Evolutionary conservation across 2,329 filamentous ascomycete species (phyloP).

Genomic region (Rutstroemia sp.): DNA sequence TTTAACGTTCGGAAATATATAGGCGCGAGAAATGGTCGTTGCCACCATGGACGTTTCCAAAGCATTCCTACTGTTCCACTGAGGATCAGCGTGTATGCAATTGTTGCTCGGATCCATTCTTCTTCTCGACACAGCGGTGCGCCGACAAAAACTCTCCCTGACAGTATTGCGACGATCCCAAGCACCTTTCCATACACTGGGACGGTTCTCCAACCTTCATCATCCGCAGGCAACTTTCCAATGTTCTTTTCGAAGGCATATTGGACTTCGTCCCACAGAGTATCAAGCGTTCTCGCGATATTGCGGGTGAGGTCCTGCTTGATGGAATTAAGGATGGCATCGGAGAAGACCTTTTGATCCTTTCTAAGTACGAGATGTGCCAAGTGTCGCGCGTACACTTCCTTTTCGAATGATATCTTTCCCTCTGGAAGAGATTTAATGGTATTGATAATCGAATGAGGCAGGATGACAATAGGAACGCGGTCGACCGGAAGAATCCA

Average conservation of each 20-base stretch:
- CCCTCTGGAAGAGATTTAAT: slow-evolving; percentile 3
- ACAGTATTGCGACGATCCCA: slow-evolving; percentile 33
- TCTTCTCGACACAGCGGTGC: slow-evolving; percentile 20
- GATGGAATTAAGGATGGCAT: slow-evolving; percentile 10
- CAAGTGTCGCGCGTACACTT: slow-evolving; percentile 1
- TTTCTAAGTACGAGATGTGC: background rate
- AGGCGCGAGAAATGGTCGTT: background rate
- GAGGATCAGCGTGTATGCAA: slow-evolving; percentile 13
- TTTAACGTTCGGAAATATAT: background rate
- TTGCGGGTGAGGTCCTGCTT: slow-evolving; percentile 23
- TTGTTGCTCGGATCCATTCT: slow-evolving; percentile 20
- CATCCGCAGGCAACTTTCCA: slow-evolving; percentile 18
- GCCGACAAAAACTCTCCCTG: slow-evolving; percentile 28
- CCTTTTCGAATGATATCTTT: slow-evolving; percentile 2
- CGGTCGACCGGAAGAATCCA: background rate
- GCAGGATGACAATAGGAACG: background rate
- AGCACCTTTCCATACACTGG: slow-evolving; percentile 29
- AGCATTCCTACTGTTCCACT: background rate
- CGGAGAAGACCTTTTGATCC: background rate
- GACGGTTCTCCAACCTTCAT: slow-evolving; percentile 26
- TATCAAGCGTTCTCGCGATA: slow-evolving; percentile 16
- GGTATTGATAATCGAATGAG: background rate
- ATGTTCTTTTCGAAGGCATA: slow-evolving; percentile 18
- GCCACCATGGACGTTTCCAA: slow-evolving; percentile 1
- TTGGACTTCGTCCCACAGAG: slow-evolving; percentile 20